These are phyloP conservation scores for Fraxinus sp. DNA, from an alignment of 305 asterid species.

Conservation along the genomic window DNA sequence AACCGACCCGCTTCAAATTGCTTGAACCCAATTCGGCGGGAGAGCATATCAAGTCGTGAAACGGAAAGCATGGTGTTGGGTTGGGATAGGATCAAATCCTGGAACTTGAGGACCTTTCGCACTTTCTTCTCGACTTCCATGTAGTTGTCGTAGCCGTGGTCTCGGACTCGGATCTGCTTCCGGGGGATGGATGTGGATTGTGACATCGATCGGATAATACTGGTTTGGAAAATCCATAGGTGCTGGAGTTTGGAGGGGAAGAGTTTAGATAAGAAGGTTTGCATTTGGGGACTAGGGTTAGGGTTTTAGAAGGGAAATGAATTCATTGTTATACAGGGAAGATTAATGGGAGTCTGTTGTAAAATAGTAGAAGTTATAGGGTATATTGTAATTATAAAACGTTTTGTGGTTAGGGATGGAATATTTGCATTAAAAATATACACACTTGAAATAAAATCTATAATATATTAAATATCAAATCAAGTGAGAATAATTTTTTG, in stretches of 20 bases:
- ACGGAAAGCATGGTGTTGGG: constrained; percentile 59
- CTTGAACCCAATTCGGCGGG: constrained; percentile 73
- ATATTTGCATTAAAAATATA: too few species aligned
- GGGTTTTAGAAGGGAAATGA: constrained; percentile 14
- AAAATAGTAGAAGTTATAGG: not conserved
- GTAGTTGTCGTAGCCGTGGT: constrained; percentile 75
- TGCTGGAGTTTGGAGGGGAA: constrained; percentile 23
- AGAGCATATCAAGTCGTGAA: constrained; percentile 62
- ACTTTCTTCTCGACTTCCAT: constrained; percentile 84
- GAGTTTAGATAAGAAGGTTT: constrained; percentile 31
- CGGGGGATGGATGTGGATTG: constrained; percentile 81
- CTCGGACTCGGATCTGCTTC: constrained; percentile 71
- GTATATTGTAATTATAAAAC: not conserved
- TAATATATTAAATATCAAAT: too few species aligned
- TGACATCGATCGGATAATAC: constrained; percentile 50
- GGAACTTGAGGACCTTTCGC: constrained; percentile 71
- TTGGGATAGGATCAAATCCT: constrained; percentile 61
- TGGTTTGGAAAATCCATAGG: not conserved
- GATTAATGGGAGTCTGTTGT: not conserved
- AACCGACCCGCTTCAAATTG: constrained; percentile 68
- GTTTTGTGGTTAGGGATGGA: not conserved
- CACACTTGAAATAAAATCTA: too few species aligned
- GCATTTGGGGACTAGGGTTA: constrained; percentile 34
- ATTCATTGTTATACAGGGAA: constrained; percentile 9
- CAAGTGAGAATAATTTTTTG: too few species aligned